Evolutionary conservation across 257 asterid species (phyloP), one percentile per base, ranked within the genome.

Genomic region (Ilex aquifolium): DNA sequence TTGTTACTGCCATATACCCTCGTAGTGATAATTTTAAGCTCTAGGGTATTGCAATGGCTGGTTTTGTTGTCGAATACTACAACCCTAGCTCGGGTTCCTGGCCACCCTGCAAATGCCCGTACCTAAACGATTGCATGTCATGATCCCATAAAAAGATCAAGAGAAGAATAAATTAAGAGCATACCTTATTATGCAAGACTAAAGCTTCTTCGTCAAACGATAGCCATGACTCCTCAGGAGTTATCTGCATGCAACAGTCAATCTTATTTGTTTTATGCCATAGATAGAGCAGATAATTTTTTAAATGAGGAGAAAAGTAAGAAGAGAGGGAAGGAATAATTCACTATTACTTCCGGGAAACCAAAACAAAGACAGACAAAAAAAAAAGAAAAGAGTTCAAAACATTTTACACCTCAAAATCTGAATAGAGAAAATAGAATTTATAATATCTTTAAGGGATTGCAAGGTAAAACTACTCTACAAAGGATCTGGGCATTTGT

Each of bases 71-170:
- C 85, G 65, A 79, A 42, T 32, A 80, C 77, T 51, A 62, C 61
- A 16, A 87, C 79, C 79, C 76, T 90, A 68, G 95, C 88, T 64
- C 97, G 87, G 50, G 99, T 87, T 71, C 99, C 97, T 0, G 99
- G 99, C 99, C 97, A 93, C 44, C 99, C 97, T 82, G 99, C 87
- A 83, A 93, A 84, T 64, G 99, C 99, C 72, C 97, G 90, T 62
- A 93, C 99, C 99, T 93, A 79, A 74, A 83, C 82, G 78, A 74
- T 69, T 76, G 73, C 61, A 32, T 68, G 83, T 74, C 66, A 80
- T 66, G 69, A 63, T 60, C 55, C 73, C 40, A 63, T 66, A 76
- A 32, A 4, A 56, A 31, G 13, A 62, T 48, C 42, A 40, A 65
- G 16, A 68, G 49, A 70, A 49, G 73, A 63, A 17, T 53, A 14